Evolutionary conservation across 1,139 yeast genomes (phyloP), one percentile per base, ranked within the genome.

Genomic region (Saccharomyces hybrid): DNA sequence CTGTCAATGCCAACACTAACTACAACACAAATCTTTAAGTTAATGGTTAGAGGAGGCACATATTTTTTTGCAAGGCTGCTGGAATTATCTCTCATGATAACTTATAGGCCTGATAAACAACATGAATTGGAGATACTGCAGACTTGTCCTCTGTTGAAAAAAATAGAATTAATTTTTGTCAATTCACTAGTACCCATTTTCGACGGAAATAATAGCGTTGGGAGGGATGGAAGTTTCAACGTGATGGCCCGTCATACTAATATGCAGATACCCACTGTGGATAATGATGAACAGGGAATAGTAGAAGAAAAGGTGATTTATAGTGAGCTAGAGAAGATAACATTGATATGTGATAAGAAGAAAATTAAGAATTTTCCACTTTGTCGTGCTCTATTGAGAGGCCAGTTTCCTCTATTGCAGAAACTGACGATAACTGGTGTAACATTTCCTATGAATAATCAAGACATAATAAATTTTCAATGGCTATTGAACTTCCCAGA

Each of bases 401-500:
- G 26, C 25, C 13, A 14, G 9, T 47, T 41, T 47, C 44, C 26
- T 30, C 25, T 48, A 11, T 47, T 66, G 26, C 46, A 52, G 31
- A 59, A 56, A 28, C 42, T 67, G 26, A 62, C 55, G 48, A 58
- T 67, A 2, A 57, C 64, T 2, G 70, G 70, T 23, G 65, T 59
- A 3, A 58, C 61, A 6, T 61, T 63, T 26, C 47, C 52, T 3
- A 56, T 52, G 34, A 13, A 26, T 4, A 26, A 26, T 13, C 38
- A 28, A n/a, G 47, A 44, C 5, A 48, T 20, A n/a, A 51, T 38
- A 31, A 59, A 58, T 25, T 61, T 64, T 32, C 54, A 54, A 13
- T 68, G 72, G 72, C 51, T 68, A n/a, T 23, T 42, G 11, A 54
- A 59, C 27, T 63, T 66, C 47, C 59, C 53, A 1, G 50, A 52